phyloP scores from a whole-genome alignment of 2,329 filamentous ascomycete species.

The Ophiocordyceps camponoti-floridani region DNA sequence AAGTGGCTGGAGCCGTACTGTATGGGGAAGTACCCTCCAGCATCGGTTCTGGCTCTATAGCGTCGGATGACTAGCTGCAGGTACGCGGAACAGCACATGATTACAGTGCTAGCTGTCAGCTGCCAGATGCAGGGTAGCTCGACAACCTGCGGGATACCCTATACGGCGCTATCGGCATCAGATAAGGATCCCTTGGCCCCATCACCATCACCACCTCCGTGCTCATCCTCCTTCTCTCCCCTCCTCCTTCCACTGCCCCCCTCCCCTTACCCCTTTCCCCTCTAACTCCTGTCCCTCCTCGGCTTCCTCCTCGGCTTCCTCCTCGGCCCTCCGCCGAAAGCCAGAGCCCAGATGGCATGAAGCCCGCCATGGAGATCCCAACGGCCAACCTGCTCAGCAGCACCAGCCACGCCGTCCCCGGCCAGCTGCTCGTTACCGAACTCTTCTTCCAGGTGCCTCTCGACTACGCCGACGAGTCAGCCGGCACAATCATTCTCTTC shows the following conservation, averaged over 20 bases:
- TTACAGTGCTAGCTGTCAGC: too few species aligned
- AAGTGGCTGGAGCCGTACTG: too few species aligned
- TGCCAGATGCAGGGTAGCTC: too few species aligned
- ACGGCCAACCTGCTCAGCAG: constrained; percentile 21
- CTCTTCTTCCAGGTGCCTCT: constrained; percentile 76
- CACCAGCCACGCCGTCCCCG: constrained; percentile 27
- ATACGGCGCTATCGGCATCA: neutral
- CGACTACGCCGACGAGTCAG: constrained; percentile 48
- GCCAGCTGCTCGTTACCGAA: constrained; percentile 60
- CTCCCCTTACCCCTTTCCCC: neutral
- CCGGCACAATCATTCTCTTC: constrained; percentile 54
- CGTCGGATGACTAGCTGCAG: too few species aligned
- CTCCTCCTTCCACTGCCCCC: neutral
- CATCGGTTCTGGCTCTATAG: too few species aligned
- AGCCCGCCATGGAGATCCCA: constrained; percentile 9
- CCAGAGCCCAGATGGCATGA: neutral
- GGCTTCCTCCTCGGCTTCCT: too few species aligned
- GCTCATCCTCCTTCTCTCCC: neutral
- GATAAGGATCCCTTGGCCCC: neutral
- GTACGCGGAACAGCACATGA: too few species aligned
- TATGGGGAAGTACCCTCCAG: too few species aligned
- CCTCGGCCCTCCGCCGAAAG: neutral
- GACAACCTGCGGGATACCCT: too few species aligned
- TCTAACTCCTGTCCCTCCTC: too few species aligned
- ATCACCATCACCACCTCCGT: neutral